phyloP scores from a whole-genome alignment of 208 protist genomes.

The Trypanosomatidae sp. region DNA sequence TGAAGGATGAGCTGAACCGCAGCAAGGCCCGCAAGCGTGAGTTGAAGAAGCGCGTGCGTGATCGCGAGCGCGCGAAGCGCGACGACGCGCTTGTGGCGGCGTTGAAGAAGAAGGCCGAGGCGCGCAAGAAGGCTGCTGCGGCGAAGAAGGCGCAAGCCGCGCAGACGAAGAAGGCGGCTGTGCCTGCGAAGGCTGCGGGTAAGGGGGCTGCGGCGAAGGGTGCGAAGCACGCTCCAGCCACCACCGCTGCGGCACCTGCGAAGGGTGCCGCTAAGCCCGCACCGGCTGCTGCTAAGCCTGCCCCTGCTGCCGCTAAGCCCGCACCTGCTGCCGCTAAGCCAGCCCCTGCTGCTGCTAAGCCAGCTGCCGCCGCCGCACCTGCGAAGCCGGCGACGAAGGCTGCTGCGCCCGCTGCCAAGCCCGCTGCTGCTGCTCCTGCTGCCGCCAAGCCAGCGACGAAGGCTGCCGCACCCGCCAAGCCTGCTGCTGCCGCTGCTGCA shows the following conservation, averaged over 20 bases:
- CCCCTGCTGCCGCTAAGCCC: conserved; percentile 27
- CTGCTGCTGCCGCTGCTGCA: too few species aligned
- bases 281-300: too few species aligned
- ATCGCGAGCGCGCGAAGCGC: conserved; percentile 49
- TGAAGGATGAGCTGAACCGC: conserved; percentile 58
- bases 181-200: conserved; percentile 41
- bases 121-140: conserved; percentile 33
- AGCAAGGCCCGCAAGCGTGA: conserved; percentile 54
- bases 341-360: too few species aligned
- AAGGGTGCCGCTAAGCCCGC: too few species aligned
- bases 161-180: conserved; percentile 13
- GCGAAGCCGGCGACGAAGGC: too few species aligned
- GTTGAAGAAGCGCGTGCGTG: conserved; percentile 63
- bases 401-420: too few species aligned
- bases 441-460: too few species aligned
- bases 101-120: conserved; percentile 21
- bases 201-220: too few species aligned
- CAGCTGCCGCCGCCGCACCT: too few species aligned
- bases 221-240: conserved; percentile 16
- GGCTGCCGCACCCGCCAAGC: too few species aligned
- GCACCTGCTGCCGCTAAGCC: conserved; percentile 20
- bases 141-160: conserved; percentile 24
- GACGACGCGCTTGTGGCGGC: conserved; percentile 37
- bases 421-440: too few species aligned
- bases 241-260: too few species aligned